Conservation (phyloP, 73 alveolate genomes). For the Paramecium octaurelia region DNA sequence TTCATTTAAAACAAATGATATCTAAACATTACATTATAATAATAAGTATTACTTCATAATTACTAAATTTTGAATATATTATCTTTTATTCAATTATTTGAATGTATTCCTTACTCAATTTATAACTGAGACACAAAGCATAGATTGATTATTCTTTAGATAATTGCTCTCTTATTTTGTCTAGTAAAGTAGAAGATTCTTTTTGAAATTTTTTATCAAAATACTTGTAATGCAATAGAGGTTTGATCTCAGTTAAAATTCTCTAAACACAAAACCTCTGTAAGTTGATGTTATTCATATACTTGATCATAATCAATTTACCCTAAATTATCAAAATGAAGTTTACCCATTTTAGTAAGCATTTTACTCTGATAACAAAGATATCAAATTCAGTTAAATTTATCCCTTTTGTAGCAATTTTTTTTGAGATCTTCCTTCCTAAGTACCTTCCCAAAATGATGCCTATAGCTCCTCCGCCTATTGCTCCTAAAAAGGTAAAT, state of each 20-base stretch:
- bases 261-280: constrained; percentile 10
- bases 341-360: constrained; percentile 13
- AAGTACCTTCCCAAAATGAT: constrained; percentile 20
- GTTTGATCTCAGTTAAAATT: constrained; percentile 36
- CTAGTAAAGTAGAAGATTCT: background rate
- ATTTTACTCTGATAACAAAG: background rate
- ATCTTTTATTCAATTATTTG: background rate
- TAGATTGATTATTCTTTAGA: background rate
- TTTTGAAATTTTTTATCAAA: background rate
- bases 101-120: constrained; percentile 8
- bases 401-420: constrained; percentile 15
- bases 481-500: constrained; percentile 35
- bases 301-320: background rate
- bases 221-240: background rate
- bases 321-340: background rate
- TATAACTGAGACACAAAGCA: constrained; percentile 3
- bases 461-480: constrained; percentile 39
- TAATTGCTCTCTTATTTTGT: background rate
- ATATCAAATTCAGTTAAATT: constrained; percentile 20
- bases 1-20: background rate
- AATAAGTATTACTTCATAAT: background rate
- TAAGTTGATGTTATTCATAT: background rate
- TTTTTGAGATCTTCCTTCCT: constrained; percentile 23
- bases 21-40: background rate
- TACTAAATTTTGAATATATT: constrained; percentile 41